A percentile compares a stretch with the other conserved stretches of the same genome.
Conservation (phyloP, 2,329 filamentous ascomycete genomes). For the Verticillium isaacii region DNA sequence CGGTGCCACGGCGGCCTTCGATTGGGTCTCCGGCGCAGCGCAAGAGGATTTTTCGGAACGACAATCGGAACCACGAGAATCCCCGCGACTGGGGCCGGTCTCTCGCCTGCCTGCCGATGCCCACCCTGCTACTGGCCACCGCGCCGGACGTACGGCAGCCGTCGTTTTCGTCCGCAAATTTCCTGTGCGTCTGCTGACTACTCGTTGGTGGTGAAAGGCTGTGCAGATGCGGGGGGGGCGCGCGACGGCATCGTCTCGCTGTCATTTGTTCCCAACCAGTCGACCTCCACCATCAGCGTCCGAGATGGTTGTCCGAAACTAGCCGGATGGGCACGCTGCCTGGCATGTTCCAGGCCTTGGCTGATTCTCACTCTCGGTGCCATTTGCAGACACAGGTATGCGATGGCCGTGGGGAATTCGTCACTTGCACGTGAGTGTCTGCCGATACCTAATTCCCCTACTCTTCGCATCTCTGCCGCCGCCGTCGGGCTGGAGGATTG, state of each 20-base stretch:
- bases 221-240: neutral
- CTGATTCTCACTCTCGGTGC: neutral
- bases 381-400: neutral
- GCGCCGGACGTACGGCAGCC: neutral
- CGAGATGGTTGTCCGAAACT: neutral
- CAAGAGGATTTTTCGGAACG: slow-evolving; percentile 8
- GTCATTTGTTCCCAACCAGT: neutral
- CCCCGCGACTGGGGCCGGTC: neutral
- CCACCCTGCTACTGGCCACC: neutral
- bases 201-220: neutral
- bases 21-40: neutral
- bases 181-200: neutral
- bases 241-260: neutral
- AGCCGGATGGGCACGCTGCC: neutral
- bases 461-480: no score
- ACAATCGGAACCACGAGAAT: slow-evolving; percentile 12
- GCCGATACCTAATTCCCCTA: neutral
- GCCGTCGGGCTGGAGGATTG: neutral
- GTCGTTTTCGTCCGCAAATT: neutral
- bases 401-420: neutral
- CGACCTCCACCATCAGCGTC: neutral
- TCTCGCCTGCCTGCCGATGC: neutral
- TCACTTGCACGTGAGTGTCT: neutral
- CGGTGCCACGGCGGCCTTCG: neutral
- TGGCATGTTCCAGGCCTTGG: neutral